These are phyloP conservation scores for Fraxinus velutina DNA, from an alignment of 305 asterid species.

Conservation along the genomic window DNA sequence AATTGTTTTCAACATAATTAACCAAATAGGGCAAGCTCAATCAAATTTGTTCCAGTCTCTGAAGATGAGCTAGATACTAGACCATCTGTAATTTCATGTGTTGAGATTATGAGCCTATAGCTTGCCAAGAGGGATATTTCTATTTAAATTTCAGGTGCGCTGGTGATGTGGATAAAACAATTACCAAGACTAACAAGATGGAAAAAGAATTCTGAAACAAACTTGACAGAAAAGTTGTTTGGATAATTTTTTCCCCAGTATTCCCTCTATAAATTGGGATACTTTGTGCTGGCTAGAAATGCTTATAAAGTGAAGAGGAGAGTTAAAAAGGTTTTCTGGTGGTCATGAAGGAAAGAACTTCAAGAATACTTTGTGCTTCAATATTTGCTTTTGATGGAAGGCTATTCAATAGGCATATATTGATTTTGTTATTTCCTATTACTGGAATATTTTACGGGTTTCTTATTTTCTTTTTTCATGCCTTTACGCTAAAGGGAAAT, in stretches of 20 bases:
- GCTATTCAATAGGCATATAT: background rate
- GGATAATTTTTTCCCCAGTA: background rate
- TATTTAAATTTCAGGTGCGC: background rate
- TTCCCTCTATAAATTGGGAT: background rate
- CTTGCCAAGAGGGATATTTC: background rate
- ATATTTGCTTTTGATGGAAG: slow-evolving; percentile 1
- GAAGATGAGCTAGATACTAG: background rate
- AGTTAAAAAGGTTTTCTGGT: background rate
- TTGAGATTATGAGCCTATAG: background rate
- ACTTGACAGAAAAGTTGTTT: background rate
- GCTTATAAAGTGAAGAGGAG: background rate
- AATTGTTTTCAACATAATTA: background rate
- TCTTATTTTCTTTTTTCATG: background rate
- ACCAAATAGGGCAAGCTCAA: background rate
- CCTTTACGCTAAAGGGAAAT: background rate
- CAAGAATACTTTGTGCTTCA: slow-evolving; percentile 5
- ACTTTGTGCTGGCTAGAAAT: background rate
- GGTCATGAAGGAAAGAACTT: background rate
- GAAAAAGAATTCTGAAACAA: background rate
- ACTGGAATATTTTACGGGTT: background rate
- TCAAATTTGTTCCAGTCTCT: background rate
- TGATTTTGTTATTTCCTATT: background rate
- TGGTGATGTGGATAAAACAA: background rate
- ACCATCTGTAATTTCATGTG: background rate
- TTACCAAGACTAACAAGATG: background rate